These are phyloP conservation scores for Rhodotorula sp. DNA, from an alignment of 1,284 basidiomycete genomes.

Conservation along the genomic window DNA sequence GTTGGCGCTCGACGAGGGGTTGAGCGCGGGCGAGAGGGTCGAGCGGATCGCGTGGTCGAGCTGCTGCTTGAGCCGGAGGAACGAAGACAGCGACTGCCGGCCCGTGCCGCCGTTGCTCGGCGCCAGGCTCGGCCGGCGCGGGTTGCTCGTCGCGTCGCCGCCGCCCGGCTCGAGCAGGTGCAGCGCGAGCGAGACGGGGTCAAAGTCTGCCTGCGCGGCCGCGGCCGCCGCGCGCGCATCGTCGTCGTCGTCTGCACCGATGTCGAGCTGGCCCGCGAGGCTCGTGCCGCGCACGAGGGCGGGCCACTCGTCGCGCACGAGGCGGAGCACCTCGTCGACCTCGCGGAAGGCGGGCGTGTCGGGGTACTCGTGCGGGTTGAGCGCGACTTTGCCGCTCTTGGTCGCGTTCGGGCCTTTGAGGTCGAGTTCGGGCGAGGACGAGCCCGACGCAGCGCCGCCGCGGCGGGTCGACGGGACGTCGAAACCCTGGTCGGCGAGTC, in stretches of 20 bases:
- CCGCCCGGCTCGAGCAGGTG: slow-evolving; percentile 68
- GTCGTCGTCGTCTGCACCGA: slow-evolving; percentile 52
- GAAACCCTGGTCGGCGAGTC: slow-evolving; percentile 37
- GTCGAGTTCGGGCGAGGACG: background rate
- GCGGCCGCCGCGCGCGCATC: too few species aligned
- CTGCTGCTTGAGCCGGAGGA: slow-evolving; percentile 70
- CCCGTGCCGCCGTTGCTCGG: slow-evolving; percentile 54
- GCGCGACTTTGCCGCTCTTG: background rate
- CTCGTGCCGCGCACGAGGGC: slow-evolving; percentile 69
- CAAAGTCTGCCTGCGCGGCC: slow-evolving; percentile 58
- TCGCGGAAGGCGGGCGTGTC: slow-evolving; percentile 48
- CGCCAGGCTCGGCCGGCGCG: background rate
- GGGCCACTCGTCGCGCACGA: slow-evolving; percentile 86
- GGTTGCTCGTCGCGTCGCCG: slow-evolving; percentile 36
- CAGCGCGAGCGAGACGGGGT: slow-evolving; percentile 84
- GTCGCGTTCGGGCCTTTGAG: background rate
- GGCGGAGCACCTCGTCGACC: slow-evolving; percentile 63
- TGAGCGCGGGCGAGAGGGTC: slow-evolving; percentile 71
- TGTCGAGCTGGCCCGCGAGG: slow-evolving; percentile 19
- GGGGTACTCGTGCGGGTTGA: slow-evolving; percentile 39
- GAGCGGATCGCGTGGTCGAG: slow-evolving; percentile 75
- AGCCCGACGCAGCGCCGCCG: background rate
- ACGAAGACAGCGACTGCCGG: slow-evolving; percentile 68
- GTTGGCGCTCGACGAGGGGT: slow-evolving; percentile 51
- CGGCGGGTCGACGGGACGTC: slow-evolving; percentile 5